Base-by-base conservation (phyloP, 2,329 filamentous ascomycete species). In the Pseudocercospora crystallina region DNA sequence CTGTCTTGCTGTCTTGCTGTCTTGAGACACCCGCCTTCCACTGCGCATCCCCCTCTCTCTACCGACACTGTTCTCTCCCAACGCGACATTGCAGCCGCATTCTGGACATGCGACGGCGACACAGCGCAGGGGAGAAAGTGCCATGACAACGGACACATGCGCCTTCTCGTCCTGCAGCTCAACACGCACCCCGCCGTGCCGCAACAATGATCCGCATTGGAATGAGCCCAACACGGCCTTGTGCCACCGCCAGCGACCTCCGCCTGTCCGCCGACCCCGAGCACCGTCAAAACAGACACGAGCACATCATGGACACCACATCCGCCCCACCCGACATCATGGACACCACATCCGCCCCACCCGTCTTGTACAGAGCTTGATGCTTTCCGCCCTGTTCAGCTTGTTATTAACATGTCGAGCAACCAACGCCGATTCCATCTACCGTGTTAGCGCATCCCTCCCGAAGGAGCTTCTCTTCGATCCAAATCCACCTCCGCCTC, bases 391-490 rank as follows among this genome's bases (percentile, higher is more conserved):
- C 5, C 36, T 66, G 30, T 51, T 58, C 50, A 55, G 53, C 40
- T 36, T 65, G 39, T 48, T 64, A 36, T 49, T 60, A 32, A 51
- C 61, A 29, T 57, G 50, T 51, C 54, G 47, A 51, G 52, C 48
- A 30, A 57, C 56, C 36, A 38, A 49, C 46, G 62, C 61, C 12
- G 43, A 53, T 29, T 36, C 47, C 30, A 33, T 56, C 29, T 51
- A 58, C 43, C 51, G 47, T 29, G 54, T 53, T 15, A 50, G 49
- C 37, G 46, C 56, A 3, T 35, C 54, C 20, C 51, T 53, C 4
- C 51, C 47, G 8, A 39, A 42, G 14, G 59, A 61, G 47, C 56
- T 65, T 13, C 45, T 65, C 31, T 64, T 61, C 54, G 65, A 67
- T 51, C 50, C 53, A 41, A 59, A 62, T 31, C 54, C 57, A 43